phyloP scores from a whole-genome alignment of 163 green algal genomes.

The Chlorella variabilis region DNA sequence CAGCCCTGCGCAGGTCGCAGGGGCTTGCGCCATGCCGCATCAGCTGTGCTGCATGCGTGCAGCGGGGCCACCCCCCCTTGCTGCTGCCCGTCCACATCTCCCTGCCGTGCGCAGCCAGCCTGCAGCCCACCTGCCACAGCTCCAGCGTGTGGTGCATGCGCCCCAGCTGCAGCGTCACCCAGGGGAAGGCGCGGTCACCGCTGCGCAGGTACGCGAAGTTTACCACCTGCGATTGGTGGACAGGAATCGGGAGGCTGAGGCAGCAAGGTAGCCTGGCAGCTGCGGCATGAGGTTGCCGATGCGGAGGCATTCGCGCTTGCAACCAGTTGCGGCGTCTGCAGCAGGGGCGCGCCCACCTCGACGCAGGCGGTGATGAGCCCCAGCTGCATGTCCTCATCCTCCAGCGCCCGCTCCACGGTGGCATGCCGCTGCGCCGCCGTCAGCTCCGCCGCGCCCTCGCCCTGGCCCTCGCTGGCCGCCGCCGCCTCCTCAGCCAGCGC shows the following conservation, averaged over 20 bases:
- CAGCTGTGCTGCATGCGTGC: not conserved
- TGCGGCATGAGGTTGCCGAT: not conserved
- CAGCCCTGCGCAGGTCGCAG: not conserved
- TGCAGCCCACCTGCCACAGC: constrained; percentile 27
- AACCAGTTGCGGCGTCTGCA: too few species aligned
- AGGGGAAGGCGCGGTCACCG: constrained; percentile 14
- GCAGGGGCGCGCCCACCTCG: not conserved
- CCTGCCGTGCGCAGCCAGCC: not conserved
- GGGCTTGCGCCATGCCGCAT: not conserved
- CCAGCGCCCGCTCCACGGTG: constrained; percentile 3
- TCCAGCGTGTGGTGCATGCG: constrained; percentile 29
- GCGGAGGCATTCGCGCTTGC: not conserved
- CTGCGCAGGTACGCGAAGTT: constrained; percentile 29
- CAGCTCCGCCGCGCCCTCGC: not conserved
- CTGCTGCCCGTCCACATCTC: not conserved
- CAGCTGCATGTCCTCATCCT: constrained; percentile 19
- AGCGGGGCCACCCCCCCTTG: not conserved
- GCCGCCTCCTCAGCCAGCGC: not conserved
- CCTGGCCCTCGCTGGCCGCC: not conserved
- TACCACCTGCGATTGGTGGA: constrained; percentile 2
- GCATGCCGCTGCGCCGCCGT: not conserved
- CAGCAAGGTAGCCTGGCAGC: not conserved
- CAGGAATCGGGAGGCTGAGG: not conserved
- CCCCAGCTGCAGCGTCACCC: constrained; percentile 17
- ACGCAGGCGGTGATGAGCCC: constrained; percentile 36